Percentiles rank a stretch among this genome's conserved stretches.
These are phyloP conservation scores for Serendipita indica DNA, from an alignment of 768 basidiomycete genomes.

Conservation along the genomic window DNA sequence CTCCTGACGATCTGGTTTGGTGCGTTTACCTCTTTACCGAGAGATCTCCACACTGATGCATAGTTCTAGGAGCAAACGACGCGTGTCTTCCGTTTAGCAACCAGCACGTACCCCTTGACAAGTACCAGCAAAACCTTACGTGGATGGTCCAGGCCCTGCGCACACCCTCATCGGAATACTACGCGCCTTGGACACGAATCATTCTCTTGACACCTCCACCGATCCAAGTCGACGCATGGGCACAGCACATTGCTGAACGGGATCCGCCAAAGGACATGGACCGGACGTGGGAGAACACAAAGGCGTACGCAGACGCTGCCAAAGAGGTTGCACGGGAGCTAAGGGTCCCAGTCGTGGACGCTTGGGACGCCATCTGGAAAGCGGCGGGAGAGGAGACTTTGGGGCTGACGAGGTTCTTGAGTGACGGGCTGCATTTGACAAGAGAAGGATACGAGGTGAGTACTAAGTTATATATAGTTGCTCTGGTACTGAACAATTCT, in stretches of 20 bases:
- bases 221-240: conserved; percentile 47
- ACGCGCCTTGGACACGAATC: conserved; percentile 59
- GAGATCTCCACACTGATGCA: neutral
- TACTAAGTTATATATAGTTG: conserved; percentile 3
- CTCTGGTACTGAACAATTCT: neutral
- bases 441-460: conserved; percentile 58
- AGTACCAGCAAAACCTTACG: conserved; percentile 49
- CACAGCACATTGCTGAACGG: conserved; percentile 34
- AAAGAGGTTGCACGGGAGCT: conserved; percentile 41
- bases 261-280: conserved; percentile 40
- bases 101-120: conserved; percentile 63
- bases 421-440: conserved; percentile 73
- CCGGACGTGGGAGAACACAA: conserved; percentile 47
- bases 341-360: conserved; percentile 50
- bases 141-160: conserved; percentile 48
- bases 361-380: conserved; percentile 62
- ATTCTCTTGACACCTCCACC: conserved; percentile 80
- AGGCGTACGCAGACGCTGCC: conserved; percentile 56
- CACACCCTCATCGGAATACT: conserved; percentile 43
- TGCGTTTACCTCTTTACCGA: conserved; percentile 22
- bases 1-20: conserved; percentile 84
- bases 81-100: conserved; percentile 45
- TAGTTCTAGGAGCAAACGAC: conserved; percentile 43
- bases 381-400: conserved; percentile 48
- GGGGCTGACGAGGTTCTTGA: conserved; percentile 36